Evolutionary conservation across 140 eudicot species (phyloP), one percentile per base, ranked within the genome.

Genomic region (Senecio squalidus): DNA sequence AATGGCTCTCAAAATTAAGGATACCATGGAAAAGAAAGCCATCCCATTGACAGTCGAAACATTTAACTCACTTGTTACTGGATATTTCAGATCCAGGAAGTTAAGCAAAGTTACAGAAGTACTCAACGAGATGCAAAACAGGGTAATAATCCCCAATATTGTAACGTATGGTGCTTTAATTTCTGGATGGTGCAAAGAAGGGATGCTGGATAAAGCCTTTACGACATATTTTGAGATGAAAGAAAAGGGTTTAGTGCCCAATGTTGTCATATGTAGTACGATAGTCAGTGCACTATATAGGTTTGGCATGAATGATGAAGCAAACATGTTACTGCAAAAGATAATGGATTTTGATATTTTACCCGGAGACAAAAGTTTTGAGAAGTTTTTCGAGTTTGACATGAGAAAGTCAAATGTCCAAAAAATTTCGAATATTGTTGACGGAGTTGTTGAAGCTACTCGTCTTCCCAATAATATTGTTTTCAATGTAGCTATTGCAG

Each of bases 81-180:
- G 86, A 56, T 82, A 74, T 60, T 84, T 89, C 50, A 75, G 55
- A 58, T 61, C 70, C 31, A 61, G 67, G 28, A 89, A 77, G 33
- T 34, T 67, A 3, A 53, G 55, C 45, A 43, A 62, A 67, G 73
- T 85, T 24, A 2, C 69, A 9, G 75, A 68, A 45, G 9, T 82
- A 21, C 66, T 89, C 31, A 33, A 33, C 9, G 93, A 89, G 80
- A 71, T 85, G 74, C 64, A 73, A 55, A 28, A 60, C 38, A 82
- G 58, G 68, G 79, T 48, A 6, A 31, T 80, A 73, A 60, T 46
- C 62, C 89, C 82, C 24, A 85, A 73, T 9, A 50, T 73, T 61
- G 74, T 89, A 29, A 89, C 97, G 4, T 89, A 82, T 68, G 97
- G 95, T 14, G 76, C 89, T 23, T 95, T 85, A 15, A 85, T 89